phyloP scores from a whole-genome alignment of 306 rosid genomes.

The Ormosia emarginata region DNA sequence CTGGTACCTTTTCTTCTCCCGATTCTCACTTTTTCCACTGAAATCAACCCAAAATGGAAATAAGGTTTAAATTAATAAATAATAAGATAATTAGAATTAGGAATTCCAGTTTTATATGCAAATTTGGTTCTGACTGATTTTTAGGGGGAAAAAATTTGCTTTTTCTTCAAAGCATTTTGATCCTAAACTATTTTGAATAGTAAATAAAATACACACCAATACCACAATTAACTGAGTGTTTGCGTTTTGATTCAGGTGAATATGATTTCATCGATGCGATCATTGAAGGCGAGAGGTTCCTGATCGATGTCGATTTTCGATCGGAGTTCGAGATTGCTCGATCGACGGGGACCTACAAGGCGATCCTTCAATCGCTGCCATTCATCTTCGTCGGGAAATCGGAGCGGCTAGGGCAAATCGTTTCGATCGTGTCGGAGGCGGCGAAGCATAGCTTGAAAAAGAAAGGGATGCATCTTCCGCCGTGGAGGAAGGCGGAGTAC shows the following conservation, averaged over 20 bases:
- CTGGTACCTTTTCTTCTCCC: constrained; percentile 43
- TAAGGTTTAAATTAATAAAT: neutral
- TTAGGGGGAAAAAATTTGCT: too few relatives aligned
- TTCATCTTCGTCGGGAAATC: constrained; percentile 76
- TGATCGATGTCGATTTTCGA: constrained; percentile 81
- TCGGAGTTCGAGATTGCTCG: constrained; percentile 97
- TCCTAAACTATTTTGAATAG: too few relatives aligned
- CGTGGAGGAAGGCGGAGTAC: constrained; percentile 68
- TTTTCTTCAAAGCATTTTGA: too few relatives aligned
- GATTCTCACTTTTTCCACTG: neutral
- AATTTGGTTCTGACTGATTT: too few relatives aligned
- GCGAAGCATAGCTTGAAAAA: constrained; percentile 83
- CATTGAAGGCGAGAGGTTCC: constrained; percentile 65
- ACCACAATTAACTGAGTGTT: neutral
- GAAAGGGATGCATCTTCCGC: constrained; percentile 97
- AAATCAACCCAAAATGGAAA: neutral
- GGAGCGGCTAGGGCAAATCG: constrained; percentile 73
- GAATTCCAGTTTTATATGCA: too few relatives aligned
- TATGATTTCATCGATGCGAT: constrained; percentile 85
- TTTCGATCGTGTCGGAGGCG: constrained; percentile 71
- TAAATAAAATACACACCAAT: too few relatives aligned
- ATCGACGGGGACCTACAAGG: constrained; percentile 74
- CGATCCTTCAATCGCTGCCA: constrained; percentile 78
- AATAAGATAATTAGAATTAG: too few relatives aligned
- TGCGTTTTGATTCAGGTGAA: constrained; percentile 60